A percentile compares a stretch with the other conserved stretches of the same genome.
phyloP scores from a whole-genome alignment of 345 rosid genomes.

The Eucalyptus melliodora region DNA sequence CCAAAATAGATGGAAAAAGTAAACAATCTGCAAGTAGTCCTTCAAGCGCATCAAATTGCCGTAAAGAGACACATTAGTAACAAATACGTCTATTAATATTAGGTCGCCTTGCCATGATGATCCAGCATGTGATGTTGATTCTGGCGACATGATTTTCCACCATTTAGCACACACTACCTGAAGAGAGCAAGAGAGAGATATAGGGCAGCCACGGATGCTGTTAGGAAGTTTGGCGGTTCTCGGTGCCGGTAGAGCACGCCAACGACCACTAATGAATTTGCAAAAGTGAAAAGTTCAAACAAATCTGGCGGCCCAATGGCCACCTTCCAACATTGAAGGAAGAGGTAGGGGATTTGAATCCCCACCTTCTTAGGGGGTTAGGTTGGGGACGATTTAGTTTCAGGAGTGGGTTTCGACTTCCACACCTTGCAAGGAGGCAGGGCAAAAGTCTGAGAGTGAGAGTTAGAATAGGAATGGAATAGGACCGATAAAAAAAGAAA shows the following conservation, averaged over 20 bases:
- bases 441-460: rapidly evolving
- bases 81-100: neutral
- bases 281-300: no score
- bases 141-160: neutral
- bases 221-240: neutral
- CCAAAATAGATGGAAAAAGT: neutral
- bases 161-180: rapidly evolving
- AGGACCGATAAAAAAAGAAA: rapidly evolving
- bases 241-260: no score
- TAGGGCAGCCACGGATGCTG: no score
- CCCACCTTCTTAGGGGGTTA: rapidly evolving
- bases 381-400: rapidly evolving
- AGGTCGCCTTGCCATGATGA: neutral
- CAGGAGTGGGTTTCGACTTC: no score
- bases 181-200: neutral
- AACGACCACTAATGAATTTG: no score
- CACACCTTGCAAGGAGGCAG: no score
- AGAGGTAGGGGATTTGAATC: rapidly evolving
- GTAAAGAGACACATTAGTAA: neutral
- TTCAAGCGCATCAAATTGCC: neutral
- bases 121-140: neutral
- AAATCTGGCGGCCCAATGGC: no score
- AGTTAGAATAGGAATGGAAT: no score
- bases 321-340: rapidly evolving
- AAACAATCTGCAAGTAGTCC: neutral